These are phyloP conservation scores for Aureobasidium sp. DNA, from an alignment of 2,329 filamentous ascomycete species.

Conservation along the genomic window DNA sequence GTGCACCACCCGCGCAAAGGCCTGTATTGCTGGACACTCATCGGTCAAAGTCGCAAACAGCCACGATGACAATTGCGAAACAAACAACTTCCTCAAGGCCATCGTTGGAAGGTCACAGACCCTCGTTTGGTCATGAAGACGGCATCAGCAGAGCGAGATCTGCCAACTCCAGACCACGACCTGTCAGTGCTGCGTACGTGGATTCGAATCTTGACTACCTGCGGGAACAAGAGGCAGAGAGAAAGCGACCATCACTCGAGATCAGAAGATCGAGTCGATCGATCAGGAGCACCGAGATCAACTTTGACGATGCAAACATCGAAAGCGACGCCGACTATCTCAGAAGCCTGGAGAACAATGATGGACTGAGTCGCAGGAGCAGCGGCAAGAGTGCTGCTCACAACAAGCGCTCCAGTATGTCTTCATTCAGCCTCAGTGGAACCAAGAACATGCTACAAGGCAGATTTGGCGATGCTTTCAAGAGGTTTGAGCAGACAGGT, in stretches of 20 bases:
- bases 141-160: constrained; percentile 54
- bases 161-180: constrained; percentile 61
- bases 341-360: constrained; percentile 62
- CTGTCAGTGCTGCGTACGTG: constrained; percentile 68
- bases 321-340: constrained; percentile 78
- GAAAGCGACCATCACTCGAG: constrained; percentile 28
- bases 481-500: constrained; percentile 61
- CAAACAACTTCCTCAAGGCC: constrained; percentile 55
- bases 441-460: constrained; percentile 63
- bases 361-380: constrained; percentile 45
- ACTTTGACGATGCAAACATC: constrained; percentile 59
- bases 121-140: constrained; percentile 56
- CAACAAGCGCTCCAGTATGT: constrained; percentile 66
- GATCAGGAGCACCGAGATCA: constrained; percentile 25
- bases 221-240: constrained; percentile 61
- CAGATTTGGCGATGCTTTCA: constrained; percentile 89
- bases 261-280: constrained; percentile 25
- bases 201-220: constrained; percentile 78
- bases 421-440: constrained; percentile 51
- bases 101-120: constrained; percentile 65
- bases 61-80: constrained; percentile 45
- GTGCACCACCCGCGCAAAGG: constrained; percentile 28
- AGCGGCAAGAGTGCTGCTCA: constrained; percentile 41
- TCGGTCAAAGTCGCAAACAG: constrained; percentile 45
- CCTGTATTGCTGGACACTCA: constrained; percentile 38